These are phyloP conservation scores for Phaeomoniella chlamydospora DNA, from an alignment of 2,329 filamentous ascomycete species.

Conservation along the genomic window DNA sequence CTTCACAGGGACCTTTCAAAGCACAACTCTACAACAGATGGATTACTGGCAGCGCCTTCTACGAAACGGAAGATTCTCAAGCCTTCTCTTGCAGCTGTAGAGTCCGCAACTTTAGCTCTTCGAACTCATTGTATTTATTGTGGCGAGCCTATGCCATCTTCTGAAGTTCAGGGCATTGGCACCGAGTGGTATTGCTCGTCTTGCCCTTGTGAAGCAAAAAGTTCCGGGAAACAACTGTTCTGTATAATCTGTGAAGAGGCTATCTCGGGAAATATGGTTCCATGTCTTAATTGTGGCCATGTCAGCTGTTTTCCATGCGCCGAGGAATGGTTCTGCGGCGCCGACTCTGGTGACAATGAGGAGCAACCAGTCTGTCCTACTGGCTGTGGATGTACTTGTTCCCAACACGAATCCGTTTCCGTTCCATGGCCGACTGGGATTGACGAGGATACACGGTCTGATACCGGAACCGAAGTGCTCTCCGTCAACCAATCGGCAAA, in stretches of 20 bases:
- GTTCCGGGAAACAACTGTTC: conserved; percentile 16
- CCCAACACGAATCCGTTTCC: conserved; percentile 18
- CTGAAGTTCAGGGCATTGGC: conserved; percentile 11
- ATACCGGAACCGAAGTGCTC: not conserved
- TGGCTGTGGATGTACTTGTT: conserved; percentile 32
- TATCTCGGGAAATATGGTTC: conserved; percentile 27
- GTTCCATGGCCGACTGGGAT: conserved; percentile 16
- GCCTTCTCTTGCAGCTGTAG: not conserved
- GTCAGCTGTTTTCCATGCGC: conserved; percentile 31
- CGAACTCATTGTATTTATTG: conserved; percentile 27
- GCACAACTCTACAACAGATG: not conserved
- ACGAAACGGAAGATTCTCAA: not conserved
- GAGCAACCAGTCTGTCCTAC: conserved; percentile 19
- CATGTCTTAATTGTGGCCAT: conserved; percentile 32
- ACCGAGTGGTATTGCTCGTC: conserved; percentile 13
- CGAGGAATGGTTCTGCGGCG: conserved; percentile 22
- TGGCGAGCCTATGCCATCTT: conserved; percentile 14
- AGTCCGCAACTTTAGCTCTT: conserved; percentile 20
- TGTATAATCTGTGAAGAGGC: conserved; percentile 29
- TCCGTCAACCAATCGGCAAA: not conserved
- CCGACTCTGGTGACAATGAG: conserved; percentile 6
- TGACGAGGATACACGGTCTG: not conserved
- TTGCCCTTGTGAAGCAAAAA: conserved; percentile 22
- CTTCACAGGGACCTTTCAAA: too few species aligned
- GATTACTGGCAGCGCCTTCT: not conserved